Conservation (phyloP, 345 rosid species). For the Eucalyptus cloeziana region DNA sequence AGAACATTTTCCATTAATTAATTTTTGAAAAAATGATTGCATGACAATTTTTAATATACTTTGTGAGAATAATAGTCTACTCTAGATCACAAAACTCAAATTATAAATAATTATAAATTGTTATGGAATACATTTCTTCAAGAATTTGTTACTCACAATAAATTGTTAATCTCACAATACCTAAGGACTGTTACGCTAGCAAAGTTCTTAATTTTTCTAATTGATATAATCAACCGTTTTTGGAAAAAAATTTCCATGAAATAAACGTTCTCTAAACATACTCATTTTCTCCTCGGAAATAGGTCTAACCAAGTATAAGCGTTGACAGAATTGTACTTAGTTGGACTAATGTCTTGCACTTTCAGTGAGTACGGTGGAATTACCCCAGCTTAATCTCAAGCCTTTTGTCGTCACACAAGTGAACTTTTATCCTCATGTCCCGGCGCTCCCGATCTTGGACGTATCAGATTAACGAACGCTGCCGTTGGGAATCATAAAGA, state of each 20-base stretch:
- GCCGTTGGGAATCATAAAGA: neutral
- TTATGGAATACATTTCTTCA: rapidly evolving
- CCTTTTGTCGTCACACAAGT: neutral
- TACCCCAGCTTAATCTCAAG: neutral
- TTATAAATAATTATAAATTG: too few species aligned
- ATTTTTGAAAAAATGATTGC: too few species aligned
- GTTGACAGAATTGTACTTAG: neutral
- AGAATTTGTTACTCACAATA: rapidly evolving
- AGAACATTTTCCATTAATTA: neutral
- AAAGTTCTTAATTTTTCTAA: neutral
- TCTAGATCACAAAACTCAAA: too few species aligned
- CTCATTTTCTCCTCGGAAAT: neutral
- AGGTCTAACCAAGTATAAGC: neutral
- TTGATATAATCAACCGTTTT: too few species aligned
- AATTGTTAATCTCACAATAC: rapidly evolving
- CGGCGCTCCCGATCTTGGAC: neutral
- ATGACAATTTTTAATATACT: rapidly evolving
- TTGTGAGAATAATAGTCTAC: rapidly evolving
- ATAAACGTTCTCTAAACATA: neutral
- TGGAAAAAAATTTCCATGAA: neutral
- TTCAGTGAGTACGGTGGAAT: neutral
- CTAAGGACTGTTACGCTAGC: rapidly evolving
- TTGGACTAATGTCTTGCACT: neutral
- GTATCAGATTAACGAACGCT: neutral
- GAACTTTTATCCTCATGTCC: neutral